phyloP scores from a whole-genome alignment of 2,329 filamentous ascomycete species.

The Beauveria caledonica region DNA sequence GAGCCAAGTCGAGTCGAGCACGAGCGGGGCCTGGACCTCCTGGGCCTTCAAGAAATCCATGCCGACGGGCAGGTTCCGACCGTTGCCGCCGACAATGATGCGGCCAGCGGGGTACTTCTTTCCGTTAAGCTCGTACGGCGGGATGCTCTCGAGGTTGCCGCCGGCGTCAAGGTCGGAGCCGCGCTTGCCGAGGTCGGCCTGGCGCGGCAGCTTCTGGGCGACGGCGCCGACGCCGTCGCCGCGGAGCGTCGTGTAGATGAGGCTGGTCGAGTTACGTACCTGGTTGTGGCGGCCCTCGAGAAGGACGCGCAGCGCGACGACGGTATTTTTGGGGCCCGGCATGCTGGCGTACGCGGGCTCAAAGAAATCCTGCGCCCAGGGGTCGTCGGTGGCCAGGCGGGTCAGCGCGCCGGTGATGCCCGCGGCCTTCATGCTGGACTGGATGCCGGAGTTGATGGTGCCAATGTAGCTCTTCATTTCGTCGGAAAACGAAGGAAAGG shows the following conservation, averaged over 20 bases:
- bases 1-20: constrained; percentile 23
- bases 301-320: constrained; percentile 24
- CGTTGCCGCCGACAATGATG: background rate
- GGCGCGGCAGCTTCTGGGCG: background rate
- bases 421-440: background rate
- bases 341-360: constrained; percentile 31
- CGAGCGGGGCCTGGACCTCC: background rate
- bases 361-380: constrained; percentile 32
- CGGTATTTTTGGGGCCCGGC: constrained; percentile 26
- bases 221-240: background rate
- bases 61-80: background rate
- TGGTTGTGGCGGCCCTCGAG: constrained; percentile 13
- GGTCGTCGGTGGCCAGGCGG: constrained; percentile 19
- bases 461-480: background rate
- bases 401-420: constrained; percentile 12
- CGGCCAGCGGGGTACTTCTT: background rate
- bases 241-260: background rate
- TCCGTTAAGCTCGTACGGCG: background rate
- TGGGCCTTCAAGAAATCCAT: background rate
- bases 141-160: background rate
- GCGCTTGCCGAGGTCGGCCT: background rate
- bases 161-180: background rate
- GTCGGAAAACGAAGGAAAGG: background rate
- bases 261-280: background rate
- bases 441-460: background rate